A percentile compares a stretch with the other conserved stretches of the same genome.
Evolutionary conservation across 2,329 filamentous ascomycete genomes (phyloP).

Genomic region (Cercospora sojina): DNA sequence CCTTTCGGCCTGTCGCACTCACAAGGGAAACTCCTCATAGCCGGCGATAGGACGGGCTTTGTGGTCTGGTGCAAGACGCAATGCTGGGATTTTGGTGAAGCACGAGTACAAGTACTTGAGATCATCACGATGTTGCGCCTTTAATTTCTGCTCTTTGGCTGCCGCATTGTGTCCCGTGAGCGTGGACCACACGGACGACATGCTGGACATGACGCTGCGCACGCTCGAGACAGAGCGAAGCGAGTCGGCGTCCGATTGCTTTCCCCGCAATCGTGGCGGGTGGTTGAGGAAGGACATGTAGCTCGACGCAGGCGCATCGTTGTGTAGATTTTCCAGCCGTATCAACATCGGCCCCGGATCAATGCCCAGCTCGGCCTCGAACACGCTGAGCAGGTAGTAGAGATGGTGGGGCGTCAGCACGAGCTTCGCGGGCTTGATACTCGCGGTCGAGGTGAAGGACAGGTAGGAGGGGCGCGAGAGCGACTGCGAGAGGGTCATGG

Average conservation of each 20-base stretch:
- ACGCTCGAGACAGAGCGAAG: constrained; percentile 96
- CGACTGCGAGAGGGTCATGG: constrained; percentile 73
- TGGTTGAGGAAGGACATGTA: constrained; percentile 94
- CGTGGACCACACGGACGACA: constrained; percentile 89
- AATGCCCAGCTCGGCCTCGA: constrained; percentile 81
- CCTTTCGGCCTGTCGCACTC: constrained; percentile 40
- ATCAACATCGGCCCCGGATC: constrained; percentile 95
- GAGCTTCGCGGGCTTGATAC: constrained; percentile 83
- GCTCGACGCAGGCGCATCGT: constrained; percentile 79
- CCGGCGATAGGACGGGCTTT: constrained; percentile 85
- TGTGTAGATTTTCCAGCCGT: constrained; percentile 88
- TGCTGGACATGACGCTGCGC: constrained; percentile 93
- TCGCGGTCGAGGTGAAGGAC: constrained; percentile 74
- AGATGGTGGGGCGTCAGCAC: constrained; percentile 93
- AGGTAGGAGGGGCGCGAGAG: constrained; percentile 77
- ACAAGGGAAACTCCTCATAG: constrained; percentile 89
- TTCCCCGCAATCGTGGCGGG: constrained; percentile 66
- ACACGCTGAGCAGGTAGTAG: constrained; percentile 92
- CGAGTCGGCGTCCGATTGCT: constrained; percentile 79
- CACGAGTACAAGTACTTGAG: constrained; percentile 96
- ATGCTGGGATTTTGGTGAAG: constrained; percentile 95
- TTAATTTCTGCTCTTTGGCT: constrained; percentile 85
- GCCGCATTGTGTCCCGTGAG: constrained; percentile 79
- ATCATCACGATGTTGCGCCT: constrained; percentile 79
- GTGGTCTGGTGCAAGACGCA: constrained; percentile 88